Base-by-base conservation (phyloP, 768 basidiomycete genomes). In the Dendrothele bispora region DNA sequence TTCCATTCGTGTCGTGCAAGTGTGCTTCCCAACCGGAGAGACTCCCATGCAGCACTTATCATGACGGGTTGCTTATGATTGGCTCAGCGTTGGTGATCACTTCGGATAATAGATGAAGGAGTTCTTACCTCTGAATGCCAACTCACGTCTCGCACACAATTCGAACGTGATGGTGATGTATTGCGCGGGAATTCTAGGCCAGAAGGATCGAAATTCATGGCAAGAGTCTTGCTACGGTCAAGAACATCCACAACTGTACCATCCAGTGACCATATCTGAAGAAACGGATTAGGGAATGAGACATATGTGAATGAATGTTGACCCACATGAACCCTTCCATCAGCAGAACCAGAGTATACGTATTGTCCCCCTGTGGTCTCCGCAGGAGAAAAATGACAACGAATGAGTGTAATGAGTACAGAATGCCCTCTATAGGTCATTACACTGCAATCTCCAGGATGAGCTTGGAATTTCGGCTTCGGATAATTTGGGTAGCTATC, bases 1-100 rank as follows among this genome's bases (percentile, higher is more conserved):
- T 95, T 97, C 91, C 94, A 99, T 67, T 98, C 91, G 56, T 99
- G 97, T 55, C 88, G 77, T 5, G 95, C 95, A 20, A 99, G 80
- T 35, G 83, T 77, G 29, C 91, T 93, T 11, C 85, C 83, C 17
- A 76, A 78, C 26, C 74, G 68, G 24, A 71, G 70, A 30, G 70
- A 75, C 35, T 87, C 84, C 95, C 97, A 98, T 3, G 83, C 93
- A 5, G 89, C 91, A 53, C 88, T 93, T 84, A 99, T 88, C 39
- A 99, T 62, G 18, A 88, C 84, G 30, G 95, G 94, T 74, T 95
- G 86, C 82, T 50, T 28, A 17, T 25, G 25, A 24, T 38, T n/a
- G 51, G 29, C 20, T 25, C 28, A 36, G 34, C 18, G 15, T 28
- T 15, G 34, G n/a, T 35, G 11, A 37, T n/a, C 22, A 4, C 43